A percentile compares a stretch with the other conserved stretches of the same genome.
Conservation (phyloP, 192 early-diverging fungal genomes). For the Coemansia sp. region DNA sequence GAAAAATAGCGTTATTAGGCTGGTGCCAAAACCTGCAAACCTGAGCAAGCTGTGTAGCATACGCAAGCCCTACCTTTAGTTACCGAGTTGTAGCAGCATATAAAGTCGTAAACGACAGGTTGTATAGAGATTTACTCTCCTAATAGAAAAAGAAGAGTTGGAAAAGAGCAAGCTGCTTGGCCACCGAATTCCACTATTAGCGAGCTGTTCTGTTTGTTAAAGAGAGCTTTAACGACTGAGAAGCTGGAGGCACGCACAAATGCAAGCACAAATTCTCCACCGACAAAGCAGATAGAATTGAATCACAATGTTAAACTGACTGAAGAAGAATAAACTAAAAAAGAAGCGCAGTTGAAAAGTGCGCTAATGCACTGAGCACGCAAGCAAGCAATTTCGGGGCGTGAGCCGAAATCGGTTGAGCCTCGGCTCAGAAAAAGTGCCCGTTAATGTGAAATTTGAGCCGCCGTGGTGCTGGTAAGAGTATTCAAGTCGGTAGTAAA, state of each 20-base stretch:
- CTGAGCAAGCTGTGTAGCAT: background rate
- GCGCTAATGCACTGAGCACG: background rate
- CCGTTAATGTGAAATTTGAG: too few species aligned
- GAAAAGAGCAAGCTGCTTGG: background rate
- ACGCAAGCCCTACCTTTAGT: background rate
- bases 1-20: background rate
- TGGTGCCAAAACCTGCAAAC: background rate
- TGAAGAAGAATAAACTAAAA: background rate
- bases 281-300: background rate
- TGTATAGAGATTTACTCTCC: background rate
- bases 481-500: too few species aligned
- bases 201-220: background rate
- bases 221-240: background rate
- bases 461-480: too few species aligned
- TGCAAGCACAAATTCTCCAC: background rate
- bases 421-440: background rate
- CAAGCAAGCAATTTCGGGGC: background rate
- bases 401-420: background rate
- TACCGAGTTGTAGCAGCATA: background rate
- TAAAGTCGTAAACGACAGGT: background rate
- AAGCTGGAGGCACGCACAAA: conserved; percentile 1
- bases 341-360: background rate
- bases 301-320: background rate
- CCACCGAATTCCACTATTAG: background rate
- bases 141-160: background rate